Evolutionary conservation across 1,139 yeast genomes (phyloP).

Genomic region (Candida labiduridarum): DNA sequence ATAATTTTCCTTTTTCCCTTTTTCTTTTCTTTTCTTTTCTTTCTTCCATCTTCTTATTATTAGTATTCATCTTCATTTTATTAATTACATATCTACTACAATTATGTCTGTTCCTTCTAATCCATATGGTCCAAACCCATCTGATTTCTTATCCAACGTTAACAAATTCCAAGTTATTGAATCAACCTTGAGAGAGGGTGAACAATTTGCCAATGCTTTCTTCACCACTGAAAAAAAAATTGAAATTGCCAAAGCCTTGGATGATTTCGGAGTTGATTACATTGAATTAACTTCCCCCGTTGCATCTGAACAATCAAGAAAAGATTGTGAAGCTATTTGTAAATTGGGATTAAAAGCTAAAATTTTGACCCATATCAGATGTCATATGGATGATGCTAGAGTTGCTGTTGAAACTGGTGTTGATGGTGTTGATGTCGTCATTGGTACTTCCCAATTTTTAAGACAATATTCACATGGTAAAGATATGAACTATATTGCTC

Average conservation of each 20-base stretch:
- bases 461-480: conserved; percentile 97
- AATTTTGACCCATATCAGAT: conserved; percentile 88
- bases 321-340: conserved; percentile 97
- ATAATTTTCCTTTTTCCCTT: not conserved
- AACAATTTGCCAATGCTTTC: conserved; percentile 97
- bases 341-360: conserved; percentile 95
- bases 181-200: conserved; percentile 97
- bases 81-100: not conserved
- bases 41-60: not conserved
- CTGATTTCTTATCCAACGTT: conserved; percentile 89
- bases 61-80: not conserved
- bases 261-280: conserved; percentile 97
- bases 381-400: conserved; percentile 98
- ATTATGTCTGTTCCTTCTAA: conserved; percentile 32
- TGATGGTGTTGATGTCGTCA: conserved; percentile 98
- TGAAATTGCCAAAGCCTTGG: conserved; percentile 95
- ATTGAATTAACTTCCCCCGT: conserved; percentile 97
- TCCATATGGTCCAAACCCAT: conserved; percentile 96
- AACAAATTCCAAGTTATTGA: conserved; percentile 89
- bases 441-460: conserved; percentile 94
- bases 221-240: conserved; percentile 94
- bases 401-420: conserved; percentile 98
- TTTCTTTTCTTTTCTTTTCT: not conserved
- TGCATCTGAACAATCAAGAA: conserved; percentile 91
- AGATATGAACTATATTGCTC: conserved; percentile 98